These are phyloP conservation scores for Ramalina intermedia DNA, from an alignment of 495 filamentous ascomycete species.

Conservation along the genomic window DNA sequence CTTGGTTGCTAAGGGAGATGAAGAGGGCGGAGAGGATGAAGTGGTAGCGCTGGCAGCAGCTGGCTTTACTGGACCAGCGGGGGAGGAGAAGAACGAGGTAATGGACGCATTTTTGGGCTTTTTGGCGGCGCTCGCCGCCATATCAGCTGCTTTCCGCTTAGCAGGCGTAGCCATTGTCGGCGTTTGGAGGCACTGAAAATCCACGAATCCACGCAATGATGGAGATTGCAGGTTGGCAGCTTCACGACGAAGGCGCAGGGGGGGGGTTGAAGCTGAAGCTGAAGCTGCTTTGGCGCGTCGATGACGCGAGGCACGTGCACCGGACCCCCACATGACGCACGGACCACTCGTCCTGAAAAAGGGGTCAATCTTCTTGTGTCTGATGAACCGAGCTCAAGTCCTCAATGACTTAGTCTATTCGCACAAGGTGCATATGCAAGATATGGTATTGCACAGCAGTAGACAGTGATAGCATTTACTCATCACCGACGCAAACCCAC, in stretches of 20 bases:
- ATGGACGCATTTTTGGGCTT: conserved; percentile 61
- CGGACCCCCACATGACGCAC: no score
- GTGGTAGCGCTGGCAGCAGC: conserved; percentile 1
- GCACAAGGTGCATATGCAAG: no score
- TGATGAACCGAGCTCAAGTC: no score
- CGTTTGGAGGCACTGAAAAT: background rate
- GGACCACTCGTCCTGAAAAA: no score
- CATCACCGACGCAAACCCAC: no score
- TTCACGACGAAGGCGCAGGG: no score
- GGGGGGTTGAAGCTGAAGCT: background rate
- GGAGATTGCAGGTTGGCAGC: background rate
- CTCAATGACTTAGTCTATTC: no score
- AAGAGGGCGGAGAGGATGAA: conserved; percentile 4
- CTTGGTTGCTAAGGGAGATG: conserved; percentile 3
- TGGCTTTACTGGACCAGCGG: conserved; percentile 13
- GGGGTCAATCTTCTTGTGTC: no score
- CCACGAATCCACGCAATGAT: background rate
- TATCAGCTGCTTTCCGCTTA: conserved; percentile 54
- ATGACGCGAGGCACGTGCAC: background rate
- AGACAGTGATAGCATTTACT: no score
- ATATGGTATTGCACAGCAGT: no score
- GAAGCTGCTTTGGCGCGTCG: background rate
- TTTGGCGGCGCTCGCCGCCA: conserved; percentile 37
- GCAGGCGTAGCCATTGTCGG: conserved; percentile 21
- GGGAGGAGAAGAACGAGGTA: conserved; percentile 47